Evolutionary conservation across 2,329 filamentous ascomycete genomes (phyloP), one percentile per base, ranked within the genome.

Genomic region (Botrytis galanthina): DNA sequence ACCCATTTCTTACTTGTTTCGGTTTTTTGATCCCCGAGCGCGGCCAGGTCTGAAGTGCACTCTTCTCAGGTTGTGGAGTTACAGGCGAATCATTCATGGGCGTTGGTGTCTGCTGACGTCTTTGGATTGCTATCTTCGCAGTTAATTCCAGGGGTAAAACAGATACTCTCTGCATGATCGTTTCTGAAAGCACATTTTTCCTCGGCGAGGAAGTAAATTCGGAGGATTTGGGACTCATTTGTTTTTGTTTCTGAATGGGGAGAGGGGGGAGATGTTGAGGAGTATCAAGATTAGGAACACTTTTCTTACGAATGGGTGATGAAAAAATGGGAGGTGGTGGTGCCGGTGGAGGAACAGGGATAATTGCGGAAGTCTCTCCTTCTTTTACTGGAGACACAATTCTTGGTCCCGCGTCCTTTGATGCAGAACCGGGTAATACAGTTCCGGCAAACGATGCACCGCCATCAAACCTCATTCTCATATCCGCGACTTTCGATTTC

Each of bases 391-490:
- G 26, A 61, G 63, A 60, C 12, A 61, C 48, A 9, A 22, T 44
- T 39, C 14, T 29, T 14, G 20, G 10, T 22, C 37, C 32, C 1
- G 9, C 4, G 10, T 44, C 48, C 39, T 42, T 51, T 16, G 63
- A 39, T 8, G 26, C 51, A 20, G 63, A 44, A 3, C 63, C 16
- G 4, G 61, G 70, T 2, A 69, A 44, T 0, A 73, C 42, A 20
- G 29, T 42, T 9, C 63, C 71, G 63, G 62, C 66, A 63, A 73
- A 60, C 22, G 59, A 51, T 14, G 68, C 63, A n/a, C 62, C 68
- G 18, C 60, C 72, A 44, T 80, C 78, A 67, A 80, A 80, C 14
- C 75, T 44, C 59, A 71, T 76, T 44, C 72, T 78, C 74, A 78
- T 78, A 60, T 75, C 77, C n/a, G 75, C 72, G 22, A 79, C 77